Evolutionary conservation across 1,284 basidiomycete genomes (phyloP).

Genomic region (Thelephora terrestris): DNA sequence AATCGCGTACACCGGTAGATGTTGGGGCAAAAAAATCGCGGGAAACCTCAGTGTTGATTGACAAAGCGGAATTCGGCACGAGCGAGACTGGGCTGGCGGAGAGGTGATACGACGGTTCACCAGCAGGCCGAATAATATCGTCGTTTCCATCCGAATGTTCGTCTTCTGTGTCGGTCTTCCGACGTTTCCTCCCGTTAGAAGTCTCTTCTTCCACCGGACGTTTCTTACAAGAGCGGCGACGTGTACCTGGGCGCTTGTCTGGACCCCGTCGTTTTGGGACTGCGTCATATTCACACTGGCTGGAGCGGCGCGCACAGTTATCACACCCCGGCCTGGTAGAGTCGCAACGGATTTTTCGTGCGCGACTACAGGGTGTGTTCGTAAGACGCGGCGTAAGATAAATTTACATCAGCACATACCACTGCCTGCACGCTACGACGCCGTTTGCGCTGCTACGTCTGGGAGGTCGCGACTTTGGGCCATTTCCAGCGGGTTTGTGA

Average conservation of each 20-base stretch:
- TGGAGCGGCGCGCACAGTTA: conserved; percentile 66
- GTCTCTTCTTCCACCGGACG: conserved; percentile 45
- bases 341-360: conserved; percentile 76
- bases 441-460: conserved; percentile 53
- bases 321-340: conserved; percentile 69
- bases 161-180: conserved; percentile 26
- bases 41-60: not conserved
- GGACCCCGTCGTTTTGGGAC: conserved; percentile 72
- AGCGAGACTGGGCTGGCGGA: not conserved
- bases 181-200: conserved; percentile 49
- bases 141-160: conserved; percentile 6
- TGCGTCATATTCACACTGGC: conserved; percentile 66
- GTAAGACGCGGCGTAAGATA: conserved; percentile 4
- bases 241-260: conserved; percentile 72
- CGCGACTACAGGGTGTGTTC: conserved; percentile 34
- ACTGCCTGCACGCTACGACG: conserved; percentile 40
- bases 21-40: not conserved
- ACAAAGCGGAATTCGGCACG: not conserved
- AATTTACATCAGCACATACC: conserved; percentile 18
- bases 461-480: conserved; percentile 21
- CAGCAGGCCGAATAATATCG: not conserved
- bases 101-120: not conserved
- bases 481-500: not conserved
- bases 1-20: not conserved
- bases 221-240: conserved; percentile 74